Percentiles rank a stretch among this genome's conserved stretches.
Evolutionary conservation across 805 yeast species (phyloP).

Genomic region (Zygosaccharomyces gambellarensis): DNA sequence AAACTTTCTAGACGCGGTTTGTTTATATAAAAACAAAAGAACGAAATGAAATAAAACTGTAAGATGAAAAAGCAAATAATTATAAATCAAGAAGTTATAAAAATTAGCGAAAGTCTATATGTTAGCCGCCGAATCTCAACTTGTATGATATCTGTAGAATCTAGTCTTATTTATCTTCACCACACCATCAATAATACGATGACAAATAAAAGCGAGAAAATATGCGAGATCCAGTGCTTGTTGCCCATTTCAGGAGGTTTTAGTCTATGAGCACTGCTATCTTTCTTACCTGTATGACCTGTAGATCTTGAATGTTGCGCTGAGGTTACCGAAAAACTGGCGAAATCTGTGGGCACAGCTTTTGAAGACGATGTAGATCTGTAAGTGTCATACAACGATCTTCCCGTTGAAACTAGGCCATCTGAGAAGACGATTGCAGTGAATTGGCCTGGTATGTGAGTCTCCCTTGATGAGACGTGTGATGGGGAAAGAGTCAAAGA

Average conservation of each 20-base stretch:
- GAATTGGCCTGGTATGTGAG: constrained; percentile 25
- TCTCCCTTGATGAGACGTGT: constrained; percentile 6
- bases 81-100: background rate
- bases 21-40: background rate
- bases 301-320: background rate
- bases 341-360: constrained; percentile 3
- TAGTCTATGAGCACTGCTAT: background rate
- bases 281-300: background rate
- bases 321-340: constrained; percentile 6
- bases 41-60: background rate
- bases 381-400: constrained; percentile 31
- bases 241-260: background rate
- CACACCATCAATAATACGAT: background rate
- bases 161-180: background rate
- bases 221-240: constrained; percentile 2
- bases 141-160: no score
- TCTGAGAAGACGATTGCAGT: constrained; percentile 32
- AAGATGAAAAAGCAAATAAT: background rate
- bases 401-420: constrained; percentile 30
- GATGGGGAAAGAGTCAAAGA: constrained; percentile 16
- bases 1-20: constrained; percentile 1
- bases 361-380: constrained; percentile 14
- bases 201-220: background rate
- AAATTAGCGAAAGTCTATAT: background rate
- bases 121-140: background rate